Evolutionary conservation across 352 stramenopile genomes (phyloP).

Genomic region (Phytopythium mirpurense): DNA sequence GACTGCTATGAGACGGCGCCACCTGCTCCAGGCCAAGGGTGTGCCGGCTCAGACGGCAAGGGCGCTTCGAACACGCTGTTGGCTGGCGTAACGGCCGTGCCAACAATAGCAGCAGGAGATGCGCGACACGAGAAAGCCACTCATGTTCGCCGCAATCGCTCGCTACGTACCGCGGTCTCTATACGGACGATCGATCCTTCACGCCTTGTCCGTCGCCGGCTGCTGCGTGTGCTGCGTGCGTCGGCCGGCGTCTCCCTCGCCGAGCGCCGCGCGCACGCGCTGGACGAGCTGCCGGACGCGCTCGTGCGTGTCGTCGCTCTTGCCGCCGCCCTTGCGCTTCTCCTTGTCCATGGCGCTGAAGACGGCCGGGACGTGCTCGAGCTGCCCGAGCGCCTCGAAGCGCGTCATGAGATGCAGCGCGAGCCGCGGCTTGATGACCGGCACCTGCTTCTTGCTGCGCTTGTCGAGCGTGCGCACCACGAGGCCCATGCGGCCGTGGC

Average conservation of each 20-base stretch:
- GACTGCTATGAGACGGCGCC: background rate
- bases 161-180: too few species aligned
- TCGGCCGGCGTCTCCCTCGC: background rate
- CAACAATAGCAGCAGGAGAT: too few species aligned
- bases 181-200: background rate
- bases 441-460: slow-evolving; percentile 5
- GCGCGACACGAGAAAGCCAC: too few species aligned
- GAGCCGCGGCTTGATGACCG: slow-evolving; percentile 3
- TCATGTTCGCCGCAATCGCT: too few species aligned
- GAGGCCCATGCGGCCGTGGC: slow-evolving; percentile 18
- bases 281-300: background rate
- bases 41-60: too few species aligned
- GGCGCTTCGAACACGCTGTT: too few species aligned
- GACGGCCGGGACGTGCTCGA: slow-evolving; percentile 1
- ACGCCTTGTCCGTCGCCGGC: background rate
- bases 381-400: slow-evolving; percentile 2
- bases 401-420: slow-evolving; percentile 6
- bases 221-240: background rate
- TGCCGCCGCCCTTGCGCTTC: background rate
- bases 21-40: background rate
- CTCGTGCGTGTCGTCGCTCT: background rate
- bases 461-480: slow-evolving; percentile 6
- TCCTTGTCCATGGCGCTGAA: slow-evolving; percentile 6
- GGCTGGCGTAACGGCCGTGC: too few species aligned
- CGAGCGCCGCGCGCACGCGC: slow-evolving; percentile 1